Percentiles rank a stretch among this genome's conserved stretches.
These are phyloP conservation scores for Paecilomyces fulvus DNA, from an alignment of 2,329 filamentous ascomycete genomes.

Conservation along the genomic window DNA sequence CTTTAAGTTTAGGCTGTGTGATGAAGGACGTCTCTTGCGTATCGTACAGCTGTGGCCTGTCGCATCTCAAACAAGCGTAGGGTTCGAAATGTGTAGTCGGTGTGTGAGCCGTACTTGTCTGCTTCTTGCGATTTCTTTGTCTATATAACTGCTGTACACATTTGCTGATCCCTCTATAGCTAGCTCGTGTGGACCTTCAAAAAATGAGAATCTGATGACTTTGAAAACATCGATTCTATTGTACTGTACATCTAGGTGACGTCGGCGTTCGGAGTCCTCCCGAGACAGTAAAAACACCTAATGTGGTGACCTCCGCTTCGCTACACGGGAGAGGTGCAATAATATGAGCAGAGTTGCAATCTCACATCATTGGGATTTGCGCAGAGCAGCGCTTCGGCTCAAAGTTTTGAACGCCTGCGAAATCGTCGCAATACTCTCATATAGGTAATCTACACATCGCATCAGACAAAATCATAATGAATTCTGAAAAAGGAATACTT, in stretches of 20 bases:
- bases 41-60: not conserved
- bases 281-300: not conserved
- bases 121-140: not conserved
- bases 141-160: not conserved
- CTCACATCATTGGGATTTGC: not conserved
- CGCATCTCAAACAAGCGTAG: not conserved
- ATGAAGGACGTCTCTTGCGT: not conserved
- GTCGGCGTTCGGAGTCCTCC: too few species aligned
- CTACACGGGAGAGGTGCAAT: not conserved
- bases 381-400: not conserved
- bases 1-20: not conserved
- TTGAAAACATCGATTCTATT: not conserved
- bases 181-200: not conserved
- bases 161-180: not conserved
- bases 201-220: not conserved
- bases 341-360: not conserved
- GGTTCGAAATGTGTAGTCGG: not conserved
- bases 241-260: not conserved
- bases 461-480: not conserved
- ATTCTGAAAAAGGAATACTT: constrained; percentile 20
- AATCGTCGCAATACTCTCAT: not conserved
- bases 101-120: not conserved
- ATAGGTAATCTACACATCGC: not conserved
- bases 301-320: not conserved
- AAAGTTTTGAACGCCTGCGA: not conserved